Base-by-base conservation (phyloP, 345 rosid species). In the Citrus australasica region DNA sequence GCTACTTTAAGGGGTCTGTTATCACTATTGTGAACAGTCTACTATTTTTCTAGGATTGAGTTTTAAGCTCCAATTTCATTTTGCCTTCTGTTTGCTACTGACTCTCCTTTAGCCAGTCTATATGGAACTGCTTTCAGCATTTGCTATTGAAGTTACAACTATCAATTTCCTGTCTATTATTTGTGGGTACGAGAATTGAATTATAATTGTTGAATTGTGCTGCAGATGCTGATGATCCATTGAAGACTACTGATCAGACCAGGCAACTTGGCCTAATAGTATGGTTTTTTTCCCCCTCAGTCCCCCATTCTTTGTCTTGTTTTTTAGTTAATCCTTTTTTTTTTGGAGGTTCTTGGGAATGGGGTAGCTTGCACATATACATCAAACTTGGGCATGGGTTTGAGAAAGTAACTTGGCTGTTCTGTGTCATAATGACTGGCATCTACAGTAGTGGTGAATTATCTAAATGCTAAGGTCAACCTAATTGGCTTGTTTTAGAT, bases 241-340 rank as follows among this genome's bases (percentile, higher is more conserved):
- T 96, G 90, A 96, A 92, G 92, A 92, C 97, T 16, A 94, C 95
- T 2, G 98, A 96, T 78, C 98, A 96, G 84, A 94, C 98, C 10
- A 91, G 98, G 84, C 91, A 80, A 70, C 98, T 96, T 73, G 98
- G 99, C 78, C 86, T 96, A 60, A 92, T 94, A 51, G 99, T 96
- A 92, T 66, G 92, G 61, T 61, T 10, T 9, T 65, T 61, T 10
- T 2, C 2, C 14, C 5, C 16, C 48, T 14, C 13, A 2, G 10
- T 38, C 7, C 51, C 1, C 51, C 56, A 75, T 63, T 24, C 6
- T 4, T 33, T 61, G 67, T 17, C 8, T 37, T 30, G 17, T 1
- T 4, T 33, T 53, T 14, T 10, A 46, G 24, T 71, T 22, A 19
- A 53, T 25, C 27, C 27, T 25, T 68, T n/a, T 35, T 69, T 37